phyloP scores from a whole-genome alignment of 768 basidiomycete genomes.

The Polyporus arcularius region DNA sequence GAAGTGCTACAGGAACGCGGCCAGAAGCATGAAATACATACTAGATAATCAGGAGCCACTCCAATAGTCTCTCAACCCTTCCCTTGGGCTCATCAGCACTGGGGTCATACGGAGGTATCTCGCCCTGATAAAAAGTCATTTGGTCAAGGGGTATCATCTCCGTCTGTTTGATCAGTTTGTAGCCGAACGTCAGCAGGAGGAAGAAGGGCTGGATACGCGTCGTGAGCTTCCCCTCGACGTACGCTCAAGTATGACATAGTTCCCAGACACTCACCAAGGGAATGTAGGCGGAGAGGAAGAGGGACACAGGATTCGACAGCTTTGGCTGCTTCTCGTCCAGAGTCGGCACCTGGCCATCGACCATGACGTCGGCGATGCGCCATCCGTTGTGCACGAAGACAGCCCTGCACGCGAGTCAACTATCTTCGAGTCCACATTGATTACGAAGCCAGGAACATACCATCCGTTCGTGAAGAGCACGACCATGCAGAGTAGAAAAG shows the following conservation, averaged over 20 bases:
- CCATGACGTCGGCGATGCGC: constrained; percentile 20
- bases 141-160: constrained; percentile 25
- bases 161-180: constrained; percentile 33
- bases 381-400: constrained; percentile 30
- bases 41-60: constrained; percentile 16
- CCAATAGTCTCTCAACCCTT: constrained; percentile 11
- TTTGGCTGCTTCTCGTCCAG: background rate
- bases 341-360: constrained; percentile 1
- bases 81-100: constrained; percentile 4
- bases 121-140: constrained; percentile 23
- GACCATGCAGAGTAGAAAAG: constrained; percentile 25
- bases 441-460: constrained; percentile 2
- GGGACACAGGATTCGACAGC: constrained; percentile 15
- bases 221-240: background rate
- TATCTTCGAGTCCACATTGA: background rate
- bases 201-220: constrained; percentile 24
- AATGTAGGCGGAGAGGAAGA: constrained; percentile 29
- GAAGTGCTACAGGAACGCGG: no score
- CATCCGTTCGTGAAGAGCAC: constrained; percentile 30
- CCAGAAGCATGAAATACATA: no score
- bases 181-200: constrained; percentile 28
- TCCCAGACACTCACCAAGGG: constrained; percentile 23
- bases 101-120: background rate
- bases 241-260: background rate
- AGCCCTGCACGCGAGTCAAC: constrained; percentile 11